These are phyloP conservation scores for Sugiyamaella chiloensis DNA, from an alignment of 805 yeast genomes.

Conservation along the genomic window DNA sequence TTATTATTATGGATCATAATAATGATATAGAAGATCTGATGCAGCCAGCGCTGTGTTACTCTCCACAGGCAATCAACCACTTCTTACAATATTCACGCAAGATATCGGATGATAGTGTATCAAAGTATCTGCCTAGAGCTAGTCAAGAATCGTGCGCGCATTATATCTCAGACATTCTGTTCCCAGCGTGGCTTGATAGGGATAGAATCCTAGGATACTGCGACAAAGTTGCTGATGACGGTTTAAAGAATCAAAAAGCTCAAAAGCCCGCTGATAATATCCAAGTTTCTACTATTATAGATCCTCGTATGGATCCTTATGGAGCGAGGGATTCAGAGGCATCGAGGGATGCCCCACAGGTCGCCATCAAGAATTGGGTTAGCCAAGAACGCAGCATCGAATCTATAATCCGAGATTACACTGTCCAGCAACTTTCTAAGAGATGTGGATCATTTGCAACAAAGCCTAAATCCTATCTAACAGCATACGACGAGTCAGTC, in stretches of 20 bases:
- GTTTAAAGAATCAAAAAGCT: neutral
- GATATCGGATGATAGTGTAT: conserved; percentile 30
- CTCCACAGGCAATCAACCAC: conserved; percentile 26
- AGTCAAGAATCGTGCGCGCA: conserved; percentile 21
- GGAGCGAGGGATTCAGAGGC: conserved; percentile 22
- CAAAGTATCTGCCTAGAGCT: conserved; percentile 28
- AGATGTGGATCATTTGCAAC: conserved; percentile 24
- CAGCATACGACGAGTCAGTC: conserved; percentile 19
- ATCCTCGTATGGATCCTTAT: conserved; percentile 26
- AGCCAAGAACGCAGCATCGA: conserved; percentile 20
- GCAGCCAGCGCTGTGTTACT: conserved; percentile 21
- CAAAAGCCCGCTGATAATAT: neutral
- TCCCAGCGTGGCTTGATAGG: conserved; percentile 25
- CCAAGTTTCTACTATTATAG: conserved; percentile 8
- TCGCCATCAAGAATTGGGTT: conserved; percentile 19
- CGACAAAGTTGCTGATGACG: conserved; percentile 14
- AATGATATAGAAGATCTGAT: conserved; percentile 14
- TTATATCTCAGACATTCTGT: conserved; percentile 17
- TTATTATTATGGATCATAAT: too few relatives aligned
- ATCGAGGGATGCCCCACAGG: conserved; percentile 14
- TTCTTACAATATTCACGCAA: conserved; percentile 31
- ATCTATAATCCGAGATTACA: conserved; percentile 20
- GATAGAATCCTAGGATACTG: conserved; percentile 21
- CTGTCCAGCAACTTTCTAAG: conserved; percentile 18
- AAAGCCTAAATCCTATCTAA: conserved; percentile 14